Conservation (phyloP, 495 filamentous ascomycete species). For the Entonaema liquescens region DNA sequence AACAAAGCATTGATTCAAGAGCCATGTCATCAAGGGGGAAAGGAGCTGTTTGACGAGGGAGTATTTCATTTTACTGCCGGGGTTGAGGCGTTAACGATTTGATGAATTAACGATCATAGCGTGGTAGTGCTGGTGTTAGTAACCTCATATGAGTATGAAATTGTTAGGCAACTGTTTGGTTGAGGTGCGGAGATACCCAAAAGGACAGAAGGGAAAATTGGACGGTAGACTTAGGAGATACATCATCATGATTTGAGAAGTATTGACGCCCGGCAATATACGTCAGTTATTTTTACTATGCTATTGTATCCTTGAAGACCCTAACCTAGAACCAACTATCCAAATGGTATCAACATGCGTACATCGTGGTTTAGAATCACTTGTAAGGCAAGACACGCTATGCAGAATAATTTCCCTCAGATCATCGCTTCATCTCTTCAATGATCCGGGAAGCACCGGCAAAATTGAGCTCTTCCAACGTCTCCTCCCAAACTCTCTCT, state of each 20-base stretch:
- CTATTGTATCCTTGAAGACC: too few relatives aligned
- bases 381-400: background rate
- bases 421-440: conserved; percentile 25
- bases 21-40: conserved; percentile 27
- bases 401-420: background rate
- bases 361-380: background rate
- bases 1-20: conserved; percentile 42
- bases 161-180: background rate
- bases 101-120: conserved; percentile 12
- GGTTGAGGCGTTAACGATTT: background rate
- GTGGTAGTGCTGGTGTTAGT: background rate
- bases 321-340: background rate
- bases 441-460: conserved; percentile 50
- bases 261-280: too few relatives aligned
- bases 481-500: conserved; percentile 56
- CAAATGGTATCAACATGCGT: background rate
- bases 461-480: conserved; percentile 55
- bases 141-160: too few relatives aligned
- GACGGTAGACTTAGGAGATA: background rate
- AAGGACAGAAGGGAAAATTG: too few relatives aligned
- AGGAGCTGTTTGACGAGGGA: conserved; percentile 2
- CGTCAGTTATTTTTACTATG: too few relatives aligned
- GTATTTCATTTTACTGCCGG: background rate
- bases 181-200: conserved; percentile 22
- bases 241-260: background rate